Evolutionary conservation across 116 monocot genomes (phyloP).

Genomic region (Iris pallida): DNA sequence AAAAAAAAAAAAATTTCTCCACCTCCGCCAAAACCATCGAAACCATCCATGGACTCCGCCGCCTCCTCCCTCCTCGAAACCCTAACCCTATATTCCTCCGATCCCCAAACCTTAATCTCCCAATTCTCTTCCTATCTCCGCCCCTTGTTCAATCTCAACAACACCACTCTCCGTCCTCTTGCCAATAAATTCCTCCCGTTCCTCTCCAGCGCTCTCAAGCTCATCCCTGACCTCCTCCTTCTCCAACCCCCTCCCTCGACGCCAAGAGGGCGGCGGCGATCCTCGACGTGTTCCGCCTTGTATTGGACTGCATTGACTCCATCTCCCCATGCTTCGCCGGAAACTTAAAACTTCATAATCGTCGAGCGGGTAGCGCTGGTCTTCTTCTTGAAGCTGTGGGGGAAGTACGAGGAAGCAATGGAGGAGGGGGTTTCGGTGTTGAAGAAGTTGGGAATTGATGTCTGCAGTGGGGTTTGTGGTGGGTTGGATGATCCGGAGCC

Average conservation of each 20-base stretch:
- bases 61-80: constrained; percentile 9
- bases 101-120: neutral
- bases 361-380: constrained; percentile 28
- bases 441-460: constrained; percentile 25
- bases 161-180: constrained; percentile 23
- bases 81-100: constrained; percentile 2
- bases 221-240: constrained; percentile 27
- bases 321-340: constrained; percentile 28
- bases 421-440: constrained; percentile 46
- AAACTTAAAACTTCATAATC: constrained; percentile 24
- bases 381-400: constrained; percentile 29
- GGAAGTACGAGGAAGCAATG: constrained; percentile 27
- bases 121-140: constrained; percentile 14
- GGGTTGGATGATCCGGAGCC: constrained; percentile 34
- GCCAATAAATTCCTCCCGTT: constrained; percentile 44
- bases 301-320: constrained; percentile 27
- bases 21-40: neutral
- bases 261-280: constrained; percentile 14
- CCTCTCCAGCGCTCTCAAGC: constrained; percentile 29
- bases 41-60: neutral
- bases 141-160: constrained; percentile 13
- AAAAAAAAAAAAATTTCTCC: no score
- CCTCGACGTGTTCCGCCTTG: constrained; percentile 26
- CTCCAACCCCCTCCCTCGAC: constrained; percentile 7
- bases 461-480: neutral